Conservation (phyloP, 257 asterid species). For the Nicotiana attenuata region DNA sequence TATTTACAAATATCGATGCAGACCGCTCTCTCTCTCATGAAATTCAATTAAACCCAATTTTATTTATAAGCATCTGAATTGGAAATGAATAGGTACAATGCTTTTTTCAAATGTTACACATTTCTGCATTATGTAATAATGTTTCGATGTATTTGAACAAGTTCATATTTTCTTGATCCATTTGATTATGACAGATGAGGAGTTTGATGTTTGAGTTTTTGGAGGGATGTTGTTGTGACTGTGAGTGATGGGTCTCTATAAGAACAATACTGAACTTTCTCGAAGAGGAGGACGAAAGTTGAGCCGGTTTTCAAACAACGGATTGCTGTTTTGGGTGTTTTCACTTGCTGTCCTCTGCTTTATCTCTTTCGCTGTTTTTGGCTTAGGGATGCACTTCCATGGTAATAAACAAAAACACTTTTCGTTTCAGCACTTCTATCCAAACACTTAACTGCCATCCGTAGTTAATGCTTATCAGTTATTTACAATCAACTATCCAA, state of each 20-base stretch:
- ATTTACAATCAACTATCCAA: no score
- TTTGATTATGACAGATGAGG: conserved; percentile 37
- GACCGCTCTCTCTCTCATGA: no score
- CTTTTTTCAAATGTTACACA: no score
- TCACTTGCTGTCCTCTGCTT: conserved; percentile 49
- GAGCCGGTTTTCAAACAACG: conserved; percentile 40
- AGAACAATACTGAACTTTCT: conserved; percentile 30
- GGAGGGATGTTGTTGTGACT: conserved; percentile 21
- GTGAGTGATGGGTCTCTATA: conserved; percentile 41
- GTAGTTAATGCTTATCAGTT: no score
- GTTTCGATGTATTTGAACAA: neutral
- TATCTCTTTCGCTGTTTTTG: conserved; percentile 50
- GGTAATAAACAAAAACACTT: conserved; percentile 36
- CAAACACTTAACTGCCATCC: no score
- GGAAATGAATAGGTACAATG: no score
- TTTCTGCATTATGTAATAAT: no score
- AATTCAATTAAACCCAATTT: no score
- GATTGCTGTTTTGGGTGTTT: conserved; percentile 48
- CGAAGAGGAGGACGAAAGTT: conserved; percentile 56
- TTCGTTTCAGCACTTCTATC: no score
- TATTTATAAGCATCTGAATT: no score
- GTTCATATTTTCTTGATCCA: neutral
- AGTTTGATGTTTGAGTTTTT: conserved; percentile 24
- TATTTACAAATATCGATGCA: no score
- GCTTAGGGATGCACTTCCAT: conserved; percentile 56